A percentile compares a stretch with the other conserved stretches of the same genome.
Evolutionary conservation across 2,329 filamentous ascomycete genomes (phyloP).

Genomic region (Aureobasidium musti): DNA sequence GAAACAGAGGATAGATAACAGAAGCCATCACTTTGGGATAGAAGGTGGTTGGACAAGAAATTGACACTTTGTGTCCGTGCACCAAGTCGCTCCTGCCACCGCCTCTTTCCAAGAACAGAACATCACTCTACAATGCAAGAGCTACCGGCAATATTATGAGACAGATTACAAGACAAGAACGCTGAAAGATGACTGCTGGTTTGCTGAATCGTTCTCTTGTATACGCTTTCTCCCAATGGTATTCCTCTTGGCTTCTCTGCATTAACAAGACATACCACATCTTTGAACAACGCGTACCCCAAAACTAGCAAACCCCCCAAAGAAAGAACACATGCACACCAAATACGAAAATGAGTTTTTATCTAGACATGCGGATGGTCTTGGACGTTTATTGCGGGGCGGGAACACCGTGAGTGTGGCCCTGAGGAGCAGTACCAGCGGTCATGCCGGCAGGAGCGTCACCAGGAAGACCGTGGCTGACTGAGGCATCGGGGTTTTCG

Average conservation of each 20-base stretch:
- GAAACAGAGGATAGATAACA: not conserved
- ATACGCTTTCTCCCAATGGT: not conserved
- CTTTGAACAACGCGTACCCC: not conserved
- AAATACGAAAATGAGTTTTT: conserved; percentile 6
- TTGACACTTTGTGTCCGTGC: conserved; percentile 1
- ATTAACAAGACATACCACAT: not conserved
- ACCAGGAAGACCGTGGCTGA: conserved; percentile 25
- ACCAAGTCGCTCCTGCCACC: not conserved
- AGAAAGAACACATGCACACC: not conserved
- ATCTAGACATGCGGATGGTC: not conserved
- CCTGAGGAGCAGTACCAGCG: conserved; percentile 23
- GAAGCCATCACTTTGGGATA: no score
- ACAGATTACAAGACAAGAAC: not conserved
- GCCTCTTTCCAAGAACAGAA: not conserved
- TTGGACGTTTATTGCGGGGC: conserved; percentile 13
- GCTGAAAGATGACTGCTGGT: not conserved
- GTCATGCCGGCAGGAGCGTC: not conserved
- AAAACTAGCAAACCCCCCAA: not conserved
- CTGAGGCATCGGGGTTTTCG: conserved; percentile 37
- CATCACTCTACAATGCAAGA: not conserved
- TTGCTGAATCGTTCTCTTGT: not conserved
- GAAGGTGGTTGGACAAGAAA: not conserved
- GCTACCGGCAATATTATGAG: no score
- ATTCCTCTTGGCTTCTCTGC: not conserved
- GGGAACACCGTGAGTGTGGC: conserved; percentile 20